Evolutionary conservation across 2,329 filamentous ascomycete genomes (phyloP).

Genomic region (Aureobasidium subglaciale): DNA sequence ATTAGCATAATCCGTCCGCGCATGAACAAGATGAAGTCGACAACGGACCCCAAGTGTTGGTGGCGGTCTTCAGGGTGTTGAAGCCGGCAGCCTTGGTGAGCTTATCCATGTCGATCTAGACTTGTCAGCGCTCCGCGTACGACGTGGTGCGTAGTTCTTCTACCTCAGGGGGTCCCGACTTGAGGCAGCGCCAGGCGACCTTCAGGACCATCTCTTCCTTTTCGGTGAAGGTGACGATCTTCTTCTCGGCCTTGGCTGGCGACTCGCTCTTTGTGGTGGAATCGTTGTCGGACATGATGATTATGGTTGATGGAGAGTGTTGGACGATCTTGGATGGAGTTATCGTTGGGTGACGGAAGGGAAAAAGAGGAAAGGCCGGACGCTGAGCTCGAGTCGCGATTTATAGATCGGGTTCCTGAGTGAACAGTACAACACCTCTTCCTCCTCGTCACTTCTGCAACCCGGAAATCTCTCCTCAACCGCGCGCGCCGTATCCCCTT

Average conservation of each 20-base stretch:
- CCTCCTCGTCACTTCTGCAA: too few species aligned
- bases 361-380: neutral
- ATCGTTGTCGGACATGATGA: slow-evolving; percentile 5
- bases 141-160: neutral
- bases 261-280: neutral
- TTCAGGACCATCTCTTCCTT: slow-evolving; percentile 25
- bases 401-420: neutral
- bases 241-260: neutral
- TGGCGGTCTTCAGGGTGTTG: slow-evolving; percentile 27
- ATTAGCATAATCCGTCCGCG: neutral
- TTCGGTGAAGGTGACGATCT: slow-evolving; percentile 21
- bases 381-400: neutral
- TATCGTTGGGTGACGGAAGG: neutral
- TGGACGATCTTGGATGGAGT: neutral
- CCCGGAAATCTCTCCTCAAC: too few species aligned
- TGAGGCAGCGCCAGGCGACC: slow-evolving; percentile 27
- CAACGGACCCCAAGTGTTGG: slow-evolving; percentile 26
- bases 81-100: slow-evolving; percentile 23
- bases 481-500: too few species aligned
- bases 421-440: neutral
- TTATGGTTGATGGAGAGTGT: neutral
- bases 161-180: slow-evolving; percentile 26
- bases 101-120: slow-evolving; percentile 26
- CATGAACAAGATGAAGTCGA: neutral
- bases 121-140: neutral